Evolutionary conservation across 345 rosid species (phyloP), one percentile per base, ranked within the genome.

Genomic region (Pugionium cornutum): DNA sequence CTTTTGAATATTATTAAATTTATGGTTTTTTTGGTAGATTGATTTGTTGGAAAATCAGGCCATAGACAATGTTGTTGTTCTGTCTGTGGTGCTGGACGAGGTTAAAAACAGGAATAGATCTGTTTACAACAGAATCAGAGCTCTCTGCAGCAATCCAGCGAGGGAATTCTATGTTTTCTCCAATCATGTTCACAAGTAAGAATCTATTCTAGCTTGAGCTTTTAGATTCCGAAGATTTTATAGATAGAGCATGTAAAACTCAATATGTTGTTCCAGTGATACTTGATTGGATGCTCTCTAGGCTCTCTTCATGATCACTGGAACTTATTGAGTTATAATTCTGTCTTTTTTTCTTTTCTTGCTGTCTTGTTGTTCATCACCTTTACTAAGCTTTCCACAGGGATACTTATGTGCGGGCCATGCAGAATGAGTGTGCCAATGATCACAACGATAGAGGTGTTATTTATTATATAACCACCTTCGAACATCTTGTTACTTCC

Each of bases 41-140:
- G 99, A 94, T 81, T 85, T 94, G 85, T 84, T 94, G 40, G 97
- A 94, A 77, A 90, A 90, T 79, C 84, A 88, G 4, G 96, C 96
- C 2, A 82, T 94, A 56, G 85, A 88, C 47, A 83, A 88, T 53
- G 92, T 84, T 42, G 95, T 94, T 52, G 84, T 94, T 79, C 83
- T 91, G 10, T 86, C 92, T 4, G 79, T 88, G 48, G 99, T 94
- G 51, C 64, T 88, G 31, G 88, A 94, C 45, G 99, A 94, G 81
- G 97, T 88, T 76, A 88, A 86, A 87, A 90, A 90, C 87, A 88
- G 80, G 82, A 90, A 90, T 57, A 66, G 77, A 67, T 73, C 91
- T 9, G 79, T 87, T 62, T 82, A 86, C 77, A 91, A 84, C 35
- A 78, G 96, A 79, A 77, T 94, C 63, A 75, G 96, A 76, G 79